These are phyloP conservation scores for Nakataea oryzae DNA, from an alignment of 2,329 filamentous ascomycete species.

Conservation along the genomic window DNA sequence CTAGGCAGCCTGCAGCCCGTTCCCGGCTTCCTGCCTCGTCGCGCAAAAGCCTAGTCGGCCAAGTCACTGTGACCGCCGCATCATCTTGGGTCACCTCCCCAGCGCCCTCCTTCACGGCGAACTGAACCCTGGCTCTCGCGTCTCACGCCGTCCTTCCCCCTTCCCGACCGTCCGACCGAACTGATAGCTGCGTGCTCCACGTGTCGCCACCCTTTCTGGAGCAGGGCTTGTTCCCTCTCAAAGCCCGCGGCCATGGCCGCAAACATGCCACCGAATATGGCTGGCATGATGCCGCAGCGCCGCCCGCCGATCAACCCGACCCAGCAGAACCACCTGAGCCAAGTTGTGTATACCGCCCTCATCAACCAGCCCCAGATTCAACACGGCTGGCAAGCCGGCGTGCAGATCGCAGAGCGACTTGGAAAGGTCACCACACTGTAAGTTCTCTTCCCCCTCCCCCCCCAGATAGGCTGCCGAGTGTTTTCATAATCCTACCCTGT, in stretches of 20 bases:
- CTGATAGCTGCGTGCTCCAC: neutral
- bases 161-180: neutral
- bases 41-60: neutral
- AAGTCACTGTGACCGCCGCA: neutral
- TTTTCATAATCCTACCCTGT: neutral
- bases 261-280: conserved; percentile 30
- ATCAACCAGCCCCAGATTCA: conserved; percentile 16
- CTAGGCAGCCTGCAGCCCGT: conserved; percentile 3
- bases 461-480: neutral
- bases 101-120: neutral
- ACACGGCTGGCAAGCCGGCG: conserved; percentile 27
- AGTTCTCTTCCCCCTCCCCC: conserved; percentile 7
- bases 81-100: neutral
- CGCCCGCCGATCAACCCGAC: conserved; percentile 38
- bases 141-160: neutral
- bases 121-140: neutral
- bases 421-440: conserved; percentile 32
- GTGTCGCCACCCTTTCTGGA: neutral
- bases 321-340: conserved; percentile 35
- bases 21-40: conserved; percentile 2
- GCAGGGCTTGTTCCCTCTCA: neutral
- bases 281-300: conserved; percentile 42
- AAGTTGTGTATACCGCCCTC: conserved; percentile 19
- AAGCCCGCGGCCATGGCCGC: conserved; percentile 43
- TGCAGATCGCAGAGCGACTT: conserved; percentile 28